A percentile compares a stretch with the other conserved stretches of the same genome.
Evolutionary conservation across 768 basidiomycete genomes (phyloP).

Genomic region (Hortiboletus flavorubellus): DNA sequence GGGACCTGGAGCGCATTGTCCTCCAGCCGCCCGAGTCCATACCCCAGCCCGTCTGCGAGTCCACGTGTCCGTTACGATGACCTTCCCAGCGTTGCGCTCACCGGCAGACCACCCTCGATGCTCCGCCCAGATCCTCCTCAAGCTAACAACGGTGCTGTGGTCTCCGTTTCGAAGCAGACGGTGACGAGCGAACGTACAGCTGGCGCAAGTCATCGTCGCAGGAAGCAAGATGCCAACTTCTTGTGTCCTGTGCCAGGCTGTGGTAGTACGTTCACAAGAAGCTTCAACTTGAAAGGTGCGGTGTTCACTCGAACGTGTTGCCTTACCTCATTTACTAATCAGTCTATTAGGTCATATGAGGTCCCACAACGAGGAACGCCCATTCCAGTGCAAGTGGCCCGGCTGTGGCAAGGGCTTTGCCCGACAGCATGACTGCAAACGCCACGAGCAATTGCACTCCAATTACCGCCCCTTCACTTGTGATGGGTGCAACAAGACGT

Average conservation of each 20-base stretch:
- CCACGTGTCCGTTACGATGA: slow-evolving; percentile 54
- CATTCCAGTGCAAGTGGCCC: slow-evolving; percentile 93
- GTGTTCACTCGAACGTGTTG: slow-evolving; percentile 11
- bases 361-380: slow-evolving; percentile 92
- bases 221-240: slow-evolving; percentile 89
- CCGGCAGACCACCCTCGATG: slow-evolving; percentile 21
- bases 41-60: slow-evolving; percentile 65
- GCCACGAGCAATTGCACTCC: slow-evolving; percentile 92
- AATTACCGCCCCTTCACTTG: slow-evolving; percentile 92
- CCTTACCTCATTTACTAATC: slow-evolving; percentile 12
- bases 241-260: slow-evolving; percentile 79
- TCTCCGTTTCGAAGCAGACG: slow-evolving; percentile 61
- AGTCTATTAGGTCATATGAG: slow-evolving; percentile 73
- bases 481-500: slow-evolving; percentile 89
- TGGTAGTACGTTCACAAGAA: slow-evolving; percentile 85
- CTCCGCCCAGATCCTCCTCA: slow-evolving; percentile 21
- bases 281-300: slow-evolving; percentile 89
- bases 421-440: slow-evolving; percentile 93
- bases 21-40: slow-evolving; percentile 53
- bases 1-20: slow-evolving; percentile 33
- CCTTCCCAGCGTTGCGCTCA: slow-evolving; percentile 36
- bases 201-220: slow-evolving; percentile 77
- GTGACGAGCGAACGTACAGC: slow-evolving; percentile 91
- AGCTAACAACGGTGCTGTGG: not conserved
- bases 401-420: slow-evolving; percentile 94